Conservation (phyloP, 306 rosid genomes). For the Malus sylvestris region DNA sequence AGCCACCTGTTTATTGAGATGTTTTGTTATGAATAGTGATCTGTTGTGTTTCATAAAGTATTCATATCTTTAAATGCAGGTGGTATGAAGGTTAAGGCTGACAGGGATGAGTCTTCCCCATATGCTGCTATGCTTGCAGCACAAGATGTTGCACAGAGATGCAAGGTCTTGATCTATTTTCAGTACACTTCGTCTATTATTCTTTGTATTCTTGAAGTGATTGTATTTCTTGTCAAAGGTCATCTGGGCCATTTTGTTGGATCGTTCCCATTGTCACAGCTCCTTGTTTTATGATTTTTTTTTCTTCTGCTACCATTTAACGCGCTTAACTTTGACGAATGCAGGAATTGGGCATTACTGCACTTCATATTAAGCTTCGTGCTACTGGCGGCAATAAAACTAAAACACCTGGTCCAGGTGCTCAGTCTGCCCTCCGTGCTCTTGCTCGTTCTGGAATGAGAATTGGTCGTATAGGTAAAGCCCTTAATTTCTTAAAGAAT, state of each 20-base stretch:
- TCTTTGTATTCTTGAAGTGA: background rate
- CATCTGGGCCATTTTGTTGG: background rate
- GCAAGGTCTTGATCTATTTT: constrained; percentile 43
- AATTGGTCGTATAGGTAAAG: constrained; percentile 82
- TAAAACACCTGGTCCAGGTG: constrained; percentile 90
- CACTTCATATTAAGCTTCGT: constrained; percentile 77
- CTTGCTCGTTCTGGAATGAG: constrained; percentile 94
- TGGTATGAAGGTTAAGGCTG: constrained; percentile 91
- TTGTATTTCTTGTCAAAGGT: no score
- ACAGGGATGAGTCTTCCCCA: constrained; percentile 79
- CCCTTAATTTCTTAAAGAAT: background rate
- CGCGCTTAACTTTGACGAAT: background rate
- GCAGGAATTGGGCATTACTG: constrained; percentile 81
- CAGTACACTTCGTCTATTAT: background rate
- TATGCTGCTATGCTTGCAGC: constrained; percentile 95
- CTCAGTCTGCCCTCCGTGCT: constrained; percentile 88
- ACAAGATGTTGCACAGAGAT: constrained; percentile 73
- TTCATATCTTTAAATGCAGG: constrained; percentile 23
- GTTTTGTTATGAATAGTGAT: background rate
- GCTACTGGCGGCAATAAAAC: constrained; percentile 93
- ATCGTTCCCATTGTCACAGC: background rate
- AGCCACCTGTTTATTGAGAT: background rate
- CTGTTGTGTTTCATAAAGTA: background rate
- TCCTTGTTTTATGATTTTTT: background rate
- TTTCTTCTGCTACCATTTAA: background rate